Evolutionary conservation across 2,329 filamentous ascomycete genomes (phyloP).

Genomic region (Acarospora socialis): DNA sequence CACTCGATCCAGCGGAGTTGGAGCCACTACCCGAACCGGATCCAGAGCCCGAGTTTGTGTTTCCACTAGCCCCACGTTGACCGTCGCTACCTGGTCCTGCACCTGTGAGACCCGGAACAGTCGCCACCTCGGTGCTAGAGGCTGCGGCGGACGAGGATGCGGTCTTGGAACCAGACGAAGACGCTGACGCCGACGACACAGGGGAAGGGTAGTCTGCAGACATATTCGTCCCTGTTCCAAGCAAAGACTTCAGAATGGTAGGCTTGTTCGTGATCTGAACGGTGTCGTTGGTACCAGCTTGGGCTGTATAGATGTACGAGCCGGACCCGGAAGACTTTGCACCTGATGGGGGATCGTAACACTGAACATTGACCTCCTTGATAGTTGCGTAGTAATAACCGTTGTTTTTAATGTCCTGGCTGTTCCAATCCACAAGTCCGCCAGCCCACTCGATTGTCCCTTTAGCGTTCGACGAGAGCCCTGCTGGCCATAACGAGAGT

Average conservation of each 20-base stretch:
- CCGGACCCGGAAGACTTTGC: constrained; percentile 43
- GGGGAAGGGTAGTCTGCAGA: constrained; percentile 31
- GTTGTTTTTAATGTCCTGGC: constrained; percentile 60
- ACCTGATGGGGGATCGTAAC: constrained; percentile 70
- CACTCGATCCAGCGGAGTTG: constrained; percentile 7
- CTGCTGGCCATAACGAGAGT: constrained; percentile 92
- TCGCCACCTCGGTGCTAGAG: constrained; percentile 27
- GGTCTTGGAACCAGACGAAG: constrained; percentile 19
- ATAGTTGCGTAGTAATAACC: constrained; percentile 84
- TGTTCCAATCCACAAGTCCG: constrained; percentile 76
- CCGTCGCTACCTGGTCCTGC: constrained; percentile 29
- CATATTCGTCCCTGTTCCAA: constrained; percentile 70
- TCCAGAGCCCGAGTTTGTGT: constrained; percentile 10
- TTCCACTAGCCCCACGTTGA: constrained; percentile 9
- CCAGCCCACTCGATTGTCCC: constrained; percentile 90
- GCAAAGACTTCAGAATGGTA: constrained; percentile 64
- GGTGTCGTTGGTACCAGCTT: constrained; percentile 56
- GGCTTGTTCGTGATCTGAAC: constrained; percentile 60
- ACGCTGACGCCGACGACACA: constrained; percentile 17
- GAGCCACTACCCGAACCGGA: constrained; percentile 11
- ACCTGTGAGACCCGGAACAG: constrained; percentile 42
- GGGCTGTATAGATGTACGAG: constrained; percentile 62
- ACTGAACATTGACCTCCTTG: constrained; percentile 64
- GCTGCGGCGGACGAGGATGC: constrained; percentile 17
- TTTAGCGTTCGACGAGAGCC: constrained; percentile 58